phyloP scores from a whole-genome alignment of 306 rosid genomes.

The Quercus glauca region DNA sequence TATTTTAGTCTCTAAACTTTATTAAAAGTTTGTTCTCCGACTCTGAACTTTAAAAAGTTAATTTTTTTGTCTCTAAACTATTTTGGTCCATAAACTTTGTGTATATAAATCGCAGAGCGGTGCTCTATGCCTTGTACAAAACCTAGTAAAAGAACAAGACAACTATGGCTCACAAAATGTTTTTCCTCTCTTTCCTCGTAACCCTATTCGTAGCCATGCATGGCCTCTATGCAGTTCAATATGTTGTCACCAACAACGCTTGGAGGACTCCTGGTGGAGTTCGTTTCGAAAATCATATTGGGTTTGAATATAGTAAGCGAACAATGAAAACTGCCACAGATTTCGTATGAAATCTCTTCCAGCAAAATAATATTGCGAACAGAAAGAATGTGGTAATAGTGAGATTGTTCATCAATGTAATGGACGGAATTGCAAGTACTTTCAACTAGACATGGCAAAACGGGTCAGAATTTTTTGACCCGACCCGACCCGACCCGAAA shows the following conservation, averaged over 20 bases:
- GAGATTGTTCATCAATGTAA: slow-evolving; percentile 20
- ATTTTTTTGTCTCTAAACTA: no score
- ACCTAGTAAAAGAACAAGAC: not conserved
- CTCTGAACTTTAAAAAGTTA: no score
- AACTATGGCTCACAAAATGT: slow-evolving; percentile 13
- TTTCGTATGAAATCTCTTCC: slow-evolving; percentile 31
- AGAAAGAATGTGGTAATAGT: slow-evolving; percentile 24
- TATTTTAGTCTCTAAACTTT: no score
- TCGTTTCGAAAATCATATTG: slow-evolving; percentile 30
- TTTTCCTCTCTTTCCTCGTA: slow-evolving; percentile 14
- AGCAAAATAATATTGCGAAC: not conserved
- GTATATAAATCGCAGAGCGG: not conserved
- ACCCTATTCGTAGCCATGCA: slow-evolving; percentile 7
- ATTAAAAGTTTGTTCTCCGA: no score
- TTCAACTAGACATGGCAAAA: no score
- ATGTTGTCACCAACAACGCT: slow-evolving; percentile 21
- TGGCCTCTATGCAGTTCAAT: slow-evolving; percentile 10
- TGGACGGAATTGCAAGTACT: slow-evolving; percentile 22
- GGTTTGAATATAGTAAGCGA: slow-evolving; percentile 19
- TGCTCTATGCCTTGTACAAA: not conserved
- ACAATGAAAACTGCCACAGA: slow-evolving; percentile 22
- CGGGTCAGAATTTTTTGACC: no score
- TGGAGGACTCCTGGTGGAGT: slow-evolving; percentile 14
- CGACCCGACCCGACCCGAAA: no score
- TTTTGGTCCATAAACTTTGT: not conserved